Evolutionary conservation across 306 rosid genomes (phyloP).

Genomic region (Vigna unguiculata): DNA sequence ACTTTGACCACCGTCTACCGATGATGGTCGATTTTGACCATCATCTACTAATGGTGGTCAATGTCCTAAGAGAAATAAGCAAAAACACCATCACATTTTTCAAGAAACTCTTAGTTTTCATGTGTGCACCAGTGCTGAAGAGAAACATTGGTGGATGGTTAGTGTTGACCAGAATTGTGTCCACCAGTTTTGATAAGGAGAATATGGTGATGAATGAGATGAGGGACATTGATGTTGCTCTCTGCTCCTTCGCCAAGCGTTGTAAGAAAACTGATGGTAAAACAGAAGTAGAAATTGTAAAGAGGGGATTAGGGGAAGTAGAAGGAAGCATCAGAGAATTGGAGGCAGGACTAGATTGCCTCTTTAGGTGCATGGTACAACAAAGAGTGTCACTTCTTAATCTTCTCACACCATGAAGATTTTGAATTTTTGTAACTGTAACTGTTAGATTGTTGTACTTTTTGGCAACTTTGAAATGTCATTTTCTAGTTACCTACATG

Average conservation of each 20-base stretch:
- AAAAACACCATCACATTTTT: constrained; percentile 44
- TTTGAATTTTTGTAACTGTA: constrained; percentile 17
- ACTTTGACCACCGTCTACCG: constrained; percentile 18
- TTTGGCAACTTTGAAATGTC: neutral
- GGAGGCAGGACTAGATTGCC: constrained; percentile 44
- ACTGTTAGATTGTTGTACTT: neutral
- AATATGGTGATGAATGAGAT: constrained; percentile 36
- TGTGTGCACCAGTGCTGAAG: constrained; percentile 39
- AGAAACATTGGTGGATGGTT: constrained; percentile 45
- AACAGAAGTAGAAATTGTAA: constrained; percentile 30
- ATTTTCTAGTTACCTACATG: too few species aligned
- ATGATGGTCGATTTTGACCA: constrained; percentile 37
- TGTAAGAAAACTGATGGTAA: constrained; percentile 14
- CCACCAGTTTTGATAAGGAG: constrained; percentile 20
- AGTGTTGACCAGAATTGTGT: constrained; percentile 42
- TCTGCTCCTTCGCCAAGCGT: constrained; percentile 26
- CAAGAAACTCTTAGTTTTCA: constrained; percentile 37
- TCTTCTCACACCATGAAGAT: constrained; percentile 43
- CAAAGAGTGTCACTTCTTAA: constrained; percentile 56
- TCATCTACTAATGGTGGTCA: constrained; percentile 33
- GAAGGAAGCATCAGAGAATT: constrained; percentile 41
- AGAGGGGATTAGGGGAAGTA: constrained; percentile 41
- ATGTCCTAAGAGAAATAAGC: constrained; percentile 49
- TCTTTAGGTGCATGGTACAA: constrained; percentile 56
- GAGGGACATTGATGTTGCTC: constrained; percentile 40